Percentiles rank a stretch among this genome's conserved stretches.
phyloP scores from a whole-genome alignment of 208 protist species.

The Crithidia brevicula region DNA sequence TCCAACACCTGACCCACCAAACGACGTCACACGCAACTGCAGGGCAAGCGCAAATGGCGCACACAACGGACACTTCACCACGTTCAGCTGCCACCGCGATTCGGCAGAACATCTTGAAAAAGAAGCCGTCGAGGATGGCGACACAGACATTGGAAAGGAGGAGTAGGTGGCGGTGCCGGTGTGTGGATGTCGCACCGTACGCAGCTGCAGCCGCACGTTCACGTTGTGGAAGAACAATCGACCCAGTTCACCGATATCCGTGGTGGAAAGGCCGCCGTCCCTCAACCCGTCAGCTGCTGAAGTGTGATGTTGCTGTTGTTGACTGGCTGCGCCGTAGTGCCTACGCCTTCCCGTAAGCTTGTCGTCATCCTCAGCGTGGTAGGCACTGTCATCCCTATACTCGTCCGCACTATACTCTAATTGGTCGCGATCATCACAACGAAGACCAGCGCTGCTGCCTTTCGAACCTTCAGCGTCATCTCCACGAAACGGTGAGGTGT shows the following conservation, averaged over 20 bases:
- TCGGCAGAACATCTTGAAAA: too few species aligned
- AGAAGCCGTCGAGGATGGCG: too few species aligned
- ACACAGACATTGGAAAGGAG: slow-evolving; percentile 16
- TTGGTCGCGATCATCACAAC: too few species aligned
- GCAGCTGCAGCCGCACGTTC: slow-evolving; percentile 65
- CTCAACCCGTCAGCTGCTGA: neutral
- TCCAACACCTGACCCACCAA: neutral
- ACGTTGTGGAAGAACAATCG: slow-evolving; percentile 69
- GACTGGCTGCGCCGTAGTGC: neutral
- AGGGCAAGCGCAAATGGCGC: slow-evolving; percentile 22
- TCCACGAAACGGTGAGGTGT: neutral
- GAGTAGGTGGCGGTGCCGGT: neutral
- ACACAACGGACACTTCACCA: slow-evolving; percentile 59
- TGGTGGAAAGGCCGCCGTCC: neutral
- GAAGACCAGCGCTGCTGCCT: neutral
- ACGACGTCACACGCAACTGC: neutral
- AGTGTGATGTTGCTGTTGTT: neutral
- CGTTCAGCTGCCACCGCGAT: slow-evolving; percentile 36
- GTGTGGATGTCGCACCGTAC: slow-evolving; percentile 2
- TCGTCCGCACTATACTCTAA: neutral
- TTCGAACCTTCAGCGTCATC: neutral
- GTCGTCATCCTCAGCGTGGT: neutral
- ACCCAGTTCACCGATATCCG: slow-evolving; percentile 45
- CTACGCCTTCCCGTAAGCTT: neutral
- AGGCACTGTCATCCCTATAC: neutral